Evolutionary conservation across 2,329 filamentous ascomycete species (phyloP).

Genomic region (Nigrograna mackinnonii): DNA sequence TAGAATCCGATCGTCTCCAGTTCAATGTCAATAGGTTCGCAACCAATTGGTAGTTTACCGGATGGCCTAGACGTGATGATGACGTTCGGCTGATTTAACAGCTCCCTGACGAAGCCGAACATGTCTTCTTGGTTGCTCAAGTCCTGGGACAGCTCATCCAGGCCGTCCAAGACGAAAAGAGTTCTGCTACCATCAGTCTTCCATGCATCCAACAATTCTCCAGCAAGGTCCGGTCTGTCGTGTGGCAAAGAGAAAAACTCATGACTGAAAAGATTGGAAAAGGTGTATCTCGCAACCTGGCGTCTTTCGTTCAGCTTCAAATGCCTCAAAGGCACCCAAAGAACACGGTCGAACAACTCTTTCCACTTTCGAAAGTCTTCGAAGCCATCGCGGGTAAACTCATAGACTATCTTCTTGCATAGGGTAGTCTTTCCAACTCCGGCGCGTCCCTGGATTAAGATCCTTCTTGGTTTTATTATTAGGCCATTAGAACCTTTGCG

Average conservation of each 20-base stretch:
- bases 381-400: background rate
- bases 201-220: background rate
- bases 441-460: constrained; percentile 4
- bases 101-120: constrained; percentile 1
- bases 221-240: background rate
- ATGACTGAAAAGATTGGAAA: background rate
- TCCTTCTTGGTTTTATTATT: constrained; percentile 5
- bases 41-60: background rate
- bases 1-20: constrained; percentile 2
- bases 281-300: too few relatives aligned
- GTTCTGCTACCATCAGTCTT: background rate
- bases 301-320: background rate
- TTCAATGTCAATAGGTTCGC: constrained; percentile 1
- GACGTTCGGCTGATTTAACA: constrained; percentile 2
- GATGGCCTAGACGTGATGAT: constrained; percentile 2
- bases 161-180: background rate
- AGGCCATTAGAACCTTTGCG: constrained; percentile 1
- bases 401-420: constrained; percentile 5
- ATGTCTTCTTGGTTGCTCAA: background rate
- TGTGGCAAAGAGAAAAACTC: background rate
- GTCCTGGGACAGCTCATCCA: background rate
- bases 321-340: background rate
- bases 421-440: constrained; percentile 6
- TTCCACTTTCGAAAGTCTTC: background rate
- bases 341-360: background rate